Evolutionary conservation across 495 filamentous ascomycete species (phyloP).

Genomic region (Penicillium bialowiezense): DNA sequence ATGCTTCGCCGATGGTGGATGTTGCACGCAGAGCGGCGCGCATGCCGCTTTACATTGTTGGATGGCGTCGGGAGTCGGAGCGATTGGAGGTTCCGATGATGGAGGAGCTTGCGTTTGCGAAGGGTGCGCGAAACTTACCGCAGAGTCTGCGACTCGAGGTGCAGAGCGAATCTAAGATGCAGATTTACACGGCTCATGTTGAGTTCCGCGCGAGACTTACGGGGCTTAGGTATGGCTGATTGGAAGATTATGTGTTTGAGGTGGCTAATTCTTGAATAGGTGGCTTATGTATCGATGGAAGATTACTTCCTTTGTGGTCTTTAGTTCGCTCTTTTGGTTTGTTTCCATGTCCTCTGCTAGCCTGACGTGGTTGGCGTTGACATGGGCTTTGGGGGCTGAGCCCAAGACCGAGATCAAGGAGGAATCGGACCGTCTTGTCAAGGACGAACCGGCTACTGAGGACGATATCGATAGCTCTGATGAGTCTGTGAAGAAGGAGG

Average conservation of each 20-base stretch:
- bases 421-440: constrained; percentile 23
- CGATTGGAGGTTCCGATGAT: constrained; percentile 66
- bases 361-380: constrained; percentile 56
- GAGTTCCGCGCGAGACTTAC: constrained; percentile 67
- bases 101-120: constrained; percentile 63
- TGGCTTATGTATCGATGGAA: constrained; percentile 86
- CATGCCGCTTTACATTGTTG: constrained; percentile 59
- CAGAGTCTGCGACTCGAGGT: constrained; percentile 60
- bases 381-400: constrained; percentile 27
- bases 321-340: constrained; percentile 70
- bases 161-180: constrained; percentile 61
- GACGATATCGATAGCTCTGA: constrained; percentile 15
- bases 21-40: constrained; percentile 44
- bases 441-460: constrained; percentile 22
- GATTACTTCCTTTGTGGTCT: constrained; percentile 62
- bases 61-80: constrained; percentile 54
- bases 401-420: constrained; percentile 26
- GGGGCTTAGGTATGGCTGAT: constrained; percentile 58
- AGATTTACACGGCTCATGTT: constrained; percentile 69
- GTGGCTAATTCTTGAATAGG: constrained; percentile 30
- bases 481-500: constrained; percentile 21
- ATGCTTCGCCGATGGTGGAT: constrained; percentile 58
- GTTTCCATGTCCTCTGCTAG: constrained; percentile 61
- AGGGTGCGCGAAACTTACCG: constrained; percentile 55
- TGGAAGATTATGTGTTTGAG: not conserved